Base-by-base conservation (phyloP, 495 filamentous ascomycete genomes). In the Lasiosphaeria miniovina region DNA sequence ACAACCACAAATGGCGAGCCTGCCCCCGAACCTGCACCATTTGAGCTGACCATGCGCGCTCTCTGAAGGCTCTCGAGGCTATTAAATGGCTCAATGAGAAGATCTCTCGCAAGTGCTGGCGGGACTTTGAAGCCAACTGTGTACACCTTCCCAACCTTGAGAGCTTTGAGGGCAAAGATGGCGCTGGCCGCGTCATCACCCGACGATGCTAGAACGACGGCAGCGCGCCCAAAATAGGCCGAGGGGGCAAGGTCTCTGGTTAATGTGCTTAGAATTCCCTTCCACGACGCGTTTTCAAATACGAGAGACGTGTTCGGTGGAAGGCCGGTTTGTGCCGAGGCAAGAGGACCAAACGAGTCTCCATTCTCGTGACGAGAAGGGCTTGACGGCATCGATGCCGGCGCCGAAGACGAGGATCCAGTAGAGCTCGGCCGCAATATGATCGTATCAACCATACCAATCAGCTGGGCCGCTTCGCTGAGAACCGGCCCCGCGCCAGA, bases 231-330 rank as follows among this genome's bases (percentile, higher is more conserved):
- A 41, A 79, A 81, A 70, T 92, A 94, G 1, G 90, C 90, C 5
- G 88, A 90, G 1, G 90, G 90, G 0, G 90, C 88, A 63, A 91
- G 87, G 63, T 93, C 90, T 10, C 88, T 83, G 3, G 86, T 91
- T 40, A 94, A 75, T 1, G 89, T 91, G 36, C 87, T 88, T 36
- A 90, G 79, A 52, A 94, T 92, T 8, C 89, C 89, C 65, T 90
- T 91, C 90, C 90, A 93, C 4, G 84, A 86, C 34, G 89, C 85
- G 55, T 93, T 94, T 63, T 93, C 88, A 50, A 90, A 87, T 15
- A 91, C 70, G 36, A 91, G 80, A 6, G 74, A 76, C 31, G 69
- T 79, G 57, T 69, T 74, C 55, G 61, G 64, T 15, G 72, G 73
- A 3, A 81, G 52, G 9, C 72, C 74, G 4, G 61, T 60, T 32